These are phyloP conservation scores for Lactarius deliciosus DNA, from an alignment of 768 basidiomycete genomes.

Conservation along the genomic window DNA sequence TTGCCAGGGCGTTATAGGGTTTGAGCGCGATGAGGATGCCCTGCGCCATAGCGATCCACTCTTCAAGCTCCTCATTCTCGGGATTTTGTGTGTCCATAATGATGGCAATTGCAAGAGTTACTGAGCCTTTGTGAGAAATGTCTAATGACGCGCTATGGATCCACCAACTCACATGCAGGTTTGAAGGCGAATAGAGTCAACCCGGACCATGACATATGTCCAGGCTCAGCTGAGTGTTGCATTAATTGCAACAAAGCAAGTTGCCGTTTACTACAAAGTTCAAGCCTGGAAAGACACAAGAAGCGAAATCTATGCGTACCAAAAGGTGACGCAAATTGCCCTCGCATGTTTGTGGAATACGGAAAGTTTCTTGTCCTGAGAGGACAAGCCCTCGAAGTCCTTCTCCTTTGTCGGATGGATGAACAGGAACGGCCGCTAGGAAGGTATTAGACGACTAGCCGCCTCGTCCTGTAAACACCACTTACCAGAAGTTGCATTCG, in stretches of 20 bases:
- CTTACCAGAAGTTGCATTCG: constrained; percentile 27
- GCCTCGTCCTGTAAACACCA: neutral
- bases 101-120: constrained; percentile 32
- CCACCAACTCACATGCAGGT: constrained; percentile 28
- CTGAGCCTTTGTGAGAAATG: constrained; percentile 16
- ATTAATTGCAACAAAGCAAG: constrained; percentile 26
- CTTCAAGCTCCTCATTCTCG: constrained; percentile 32
- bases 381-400: constrained; percentile 15
- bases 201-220: constrained; percentile 22
- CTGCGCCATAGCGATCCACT: constrained; percentile 32
- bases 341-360: constrained; percentile 25
- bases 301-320: constrained; percentile 10
- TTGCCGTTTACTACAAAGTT: constrained; percentile 28
- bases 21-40: constrained; percentile 21
- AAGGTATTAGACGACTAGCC: neutral
- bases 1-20: constrained; percentile 27
- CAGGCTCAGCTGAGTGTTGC: constrained; percentile 12
- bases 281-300: neutral
- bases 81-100: constrained; percentile 31
- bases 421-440: constrained; percentile 29
- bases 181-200: constrained; percentile 24
- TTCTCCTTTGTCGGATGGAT: constrained; percentile 26
- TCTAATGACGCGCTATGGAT: neutral
- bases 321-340: constrained; percentile 25
- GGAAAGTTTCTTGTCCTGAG: constrained; percentile 23